These are phyloP conservation scores for Fusarium nanum DNA, from an alignment of 2,329 filamentous ascomycete genomes.

Conservation along the genomic window DNA sequence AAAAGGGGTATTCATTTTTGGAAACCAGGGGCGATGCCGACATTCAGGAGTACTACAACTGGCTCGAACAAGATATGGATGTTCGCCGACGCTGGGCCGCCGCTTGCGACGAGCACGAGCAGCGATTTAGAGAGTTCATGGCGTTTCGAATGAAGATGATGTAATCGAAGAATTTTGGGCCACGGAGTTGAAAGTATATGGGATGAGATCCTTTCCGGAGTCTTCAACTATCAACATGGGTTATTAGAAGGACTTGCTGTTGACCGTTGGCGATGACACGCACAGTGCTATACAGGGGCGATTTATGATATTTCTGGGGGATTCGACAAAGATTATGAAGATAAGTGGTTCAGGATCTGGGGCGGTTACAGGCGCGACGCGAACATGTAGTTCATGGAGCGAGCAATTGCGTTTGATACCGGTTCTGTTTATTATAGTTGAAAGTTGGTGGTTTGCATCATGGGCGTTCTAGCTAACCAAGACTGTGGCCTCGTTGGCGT, in stretches of 20 bases:
- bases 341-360: conserved; percentile 31
- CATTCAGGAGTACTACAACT: conserved; percentile 68
- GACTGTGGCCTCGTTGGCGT: conserved; percentile 7
- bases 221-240: conserved; percentile 24
- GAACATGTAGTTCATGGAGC: conserved; percentile 25
- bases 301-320: conserved; percentile 32
- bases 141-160: conserved; percentile 59
- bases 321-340: conserved; percentile 21
- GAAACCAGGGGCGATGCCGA: conserved; percentile 57
- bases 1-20: conserved; percentile 61
- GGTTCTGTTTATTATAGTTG: conserved; percentile 24
- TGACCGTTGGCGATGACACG: conserved; percentile 1
- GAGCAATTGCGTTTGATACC: conserved; percentile 24
- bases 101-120: conserved; percentile 70
- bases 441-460: conserved; percentile 24
- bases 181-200: conserved; percentile 20
- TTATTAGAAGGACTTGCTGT: conserved; percentile 14
- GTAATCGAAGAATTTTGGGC: conserved; percentile 35
- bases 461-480: conserved; percentile 25
- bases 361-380: conserved; percentile 14
- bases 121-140: conserved; percentile 68
- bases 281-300: conserved; percentile 1
- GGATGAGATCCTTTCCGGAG: conserved; percentile 9
- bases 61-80: conserved; percentile 72
- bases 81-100: conserved; percentile 71